Percentiles rank a stretch among this genome's conserved stretches.
phyloP scores from a whole-genome alignment of 768 basidiomycete genomes.

The Strobilomyces confusus region DNA sequence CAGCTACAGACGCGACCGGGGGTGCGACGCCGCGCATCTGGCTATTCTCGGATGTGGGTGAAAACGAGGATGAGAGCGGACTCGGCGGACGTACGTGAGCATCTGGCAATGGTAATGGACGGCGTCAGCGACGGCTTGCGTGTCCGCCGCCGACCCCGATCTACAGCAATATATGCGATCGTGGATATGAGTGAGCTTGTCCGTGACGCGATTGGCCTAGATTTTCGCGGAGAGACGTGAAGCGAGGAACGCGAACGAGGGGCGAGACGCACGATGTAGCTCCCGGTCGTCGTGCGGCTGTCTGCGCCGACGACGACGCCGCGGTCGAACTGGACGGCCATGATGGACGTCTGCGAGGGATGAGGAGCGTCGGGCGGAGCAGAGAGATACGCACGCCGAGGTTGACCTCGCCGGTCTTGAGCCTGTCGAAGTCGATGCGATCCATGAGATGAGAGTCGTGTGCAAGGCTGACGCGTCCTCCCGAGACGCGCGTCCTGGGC shows the following conservation, averaged over 20 bases:
- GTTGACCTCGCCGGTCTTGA: constrained; percentile 96
- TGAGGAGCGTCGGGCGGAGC: not conserved
- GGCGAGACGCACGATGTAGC: constrained; percentile 76
- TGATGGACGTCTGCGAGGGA: constrained; percentile 85
- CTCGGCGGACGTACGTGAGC: constrained; percentile 48
- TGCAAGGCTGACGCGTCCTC: constrained; percentile 55
- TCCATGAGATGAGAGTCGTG: constrained; percentile 43
- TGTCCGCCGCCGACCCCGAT: constrained; percentile 96
- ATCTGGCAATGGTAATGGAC: constrained; percentile 82
- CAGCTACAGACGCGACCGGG: constrained; percentile 77
- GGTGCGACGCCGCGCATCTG: constrained; percentile 64
- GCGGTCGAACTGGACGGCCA: constrained; percentile 95
- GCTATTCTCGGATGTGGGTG: constrained; percentile 24
- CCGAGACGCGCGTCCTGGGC: constrained; percentile 32
- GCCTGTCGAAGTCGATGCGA: constrained; percentile 75
- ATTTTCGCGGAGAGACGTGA: not conserved
- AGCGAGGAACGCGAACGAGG: not conserved
- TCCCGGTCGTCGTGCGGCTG: constrained; percentile 93
- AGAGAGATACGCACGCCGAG: constrained; percentile 67
- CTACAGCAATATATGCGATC: constrained; percentile 99
- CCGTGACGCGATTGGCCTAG: constrained; percentile 96
- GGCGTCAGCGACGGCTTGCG: constrained; percentile 91
- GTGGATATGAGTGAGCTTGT: constrained; percentile 95
- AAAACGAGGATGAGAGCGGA: not conserved
- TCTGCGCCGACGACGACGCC: constrained; percentile 98